Conservation (phyloP, 2,329 filamentous ascomycete genomes). For the Boeremia exigua region DNA sequence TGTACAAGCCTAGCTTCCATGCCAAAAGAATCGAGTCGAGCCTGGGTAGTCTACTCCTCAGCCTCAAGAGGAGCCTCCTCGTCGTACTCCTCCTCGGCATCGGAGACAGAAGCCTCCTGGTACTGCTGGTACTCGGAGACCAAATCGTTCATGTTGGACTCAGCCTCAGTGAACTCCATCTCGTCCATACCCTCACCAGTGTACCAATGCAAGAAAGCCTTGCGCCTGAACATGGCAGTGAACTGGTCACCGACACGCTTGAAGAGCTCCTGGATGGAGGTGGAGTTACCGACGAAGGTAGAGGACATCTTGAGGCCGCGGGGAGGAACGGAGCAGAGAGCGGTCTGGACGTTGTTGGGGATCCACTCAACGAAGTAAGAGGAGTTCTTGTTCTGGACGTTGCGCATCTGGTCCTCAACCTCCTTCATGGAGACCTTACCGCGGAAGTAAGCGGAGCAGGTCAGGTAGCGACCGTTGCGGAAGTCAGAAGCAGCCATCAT, state of each 20-base stretch:
- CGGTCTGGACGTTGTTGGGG: constrained; percentile 99
- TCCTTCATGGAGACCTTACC: constrained; percentile 99
- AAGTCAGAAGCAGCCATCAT: constrained; percentile 99
- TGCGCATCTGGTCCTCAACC: constrained; percentile 99
- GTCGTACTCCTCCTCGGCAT: constrained; percentile 95
- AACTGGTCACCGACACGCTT: constrained; percentile 99
- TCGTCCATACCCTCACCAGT: constrained; percentile 99
- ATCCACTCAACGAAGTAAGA: constrained; percentile 99
- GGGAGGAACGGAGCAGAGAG: constrained; percentile 97
- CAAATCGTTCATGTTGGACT: constrained; percentile 99
- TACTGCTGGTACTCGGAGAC: constrained; percentile 99
- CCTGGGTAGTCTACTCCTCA: constrained; percentile 62
- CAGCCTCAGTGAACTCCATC: constrained; percentile 99
- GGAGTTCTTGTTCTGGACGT: constrained; percentile 99
- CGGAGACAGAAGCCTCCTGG: constrained; percentile 97
- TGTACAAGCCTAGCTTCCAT: constrained; percentile 5
- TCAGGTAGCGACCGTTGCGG: constrained; percentile 99
- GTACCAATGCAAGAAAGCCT: constrained; percentile 99
- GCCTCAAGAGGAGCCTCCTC: constrained; percentile 78
- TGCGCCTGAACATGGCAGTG: constrained; percentile 99
- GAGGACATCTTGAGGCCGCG: constrained; percentile 99
- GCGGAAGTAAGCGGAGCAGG: constrained; percentile 99
- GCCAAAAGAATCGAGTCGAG: constrained; percentile 12
- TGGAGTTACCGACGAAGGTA: constrained; percentile 99
- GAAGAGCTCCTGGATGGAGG: constrained; percentile 99